Conservation (phyloP, 1,284 basidiomycete species). For the Mixia osmundae region DNA sequence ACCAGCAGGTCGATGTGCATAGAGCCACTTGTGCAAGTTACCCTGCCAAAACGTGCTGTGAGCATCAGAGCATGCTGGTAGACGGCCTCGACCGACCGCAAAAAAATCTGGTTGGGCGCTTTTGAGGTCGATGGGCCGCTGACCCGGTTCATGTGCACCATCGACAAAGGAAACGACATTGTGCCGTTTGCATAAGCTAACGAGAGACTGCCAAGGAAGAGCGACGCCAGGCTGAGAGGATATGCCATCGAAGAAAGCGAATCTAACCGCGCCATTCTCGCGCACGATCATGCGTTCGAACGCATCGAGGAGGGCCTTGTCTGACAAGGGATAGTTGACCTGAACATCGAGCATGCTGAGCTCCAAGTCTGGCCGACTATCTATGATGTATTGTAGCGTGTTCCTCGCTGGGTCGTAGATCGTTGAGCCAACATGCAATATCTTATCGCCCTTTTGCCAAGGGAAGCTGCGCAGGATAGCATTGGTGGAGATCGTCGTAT, state of each 20-base stretch:
- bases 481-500: slow-evolving; percentile 21
- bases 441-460: slow-evolving; percentile 17
- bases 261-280: slow-evolving; percentile 11
- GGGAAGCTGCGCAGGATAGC: slow-evolving; percentile 16
- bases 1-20: slow-evolving; percentile 10
- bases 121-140: slow-evolving; percentile 17
- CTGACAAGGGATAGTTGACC: slow-evolving; percentile 16
- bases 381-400: slow-evolving; percentile 18
- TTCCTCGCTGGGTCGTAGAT: slow-evolving; percentile 1
- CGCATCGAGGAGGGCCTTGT: slow-evolving; percentile 18
- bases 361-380: slow-evolving; percentile 12
- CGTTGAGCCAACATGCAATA: slow-evolving; percentile 13
- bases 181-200: slow-evolving; percentile 14
- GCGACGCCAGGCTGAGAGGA: slow-evolving; percentile 19
- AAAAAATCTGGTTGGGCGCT: slow-evolving; percentile 18
- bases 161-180: slow-evolving; percentile 19
- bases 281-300: no score
- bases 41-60: slow-evolving; percentile 20
- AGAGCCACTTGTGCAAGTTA: slow-evolving; percentile 19
- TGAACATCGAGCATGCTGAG: slow-evolving; percentile 16
- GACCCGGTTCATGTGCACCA: slow-evolving; percentile 22
- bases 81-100: no score
- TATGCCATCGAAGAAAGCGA: slow-evolving; percentile 21
- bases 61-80: no score
- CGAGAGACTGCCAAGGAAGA: slow-evolving; percentile 20